phyloP scores from a whole-genome alignment of 1,139 yeast species.

The Pichia kudriavzevii region DNA sequence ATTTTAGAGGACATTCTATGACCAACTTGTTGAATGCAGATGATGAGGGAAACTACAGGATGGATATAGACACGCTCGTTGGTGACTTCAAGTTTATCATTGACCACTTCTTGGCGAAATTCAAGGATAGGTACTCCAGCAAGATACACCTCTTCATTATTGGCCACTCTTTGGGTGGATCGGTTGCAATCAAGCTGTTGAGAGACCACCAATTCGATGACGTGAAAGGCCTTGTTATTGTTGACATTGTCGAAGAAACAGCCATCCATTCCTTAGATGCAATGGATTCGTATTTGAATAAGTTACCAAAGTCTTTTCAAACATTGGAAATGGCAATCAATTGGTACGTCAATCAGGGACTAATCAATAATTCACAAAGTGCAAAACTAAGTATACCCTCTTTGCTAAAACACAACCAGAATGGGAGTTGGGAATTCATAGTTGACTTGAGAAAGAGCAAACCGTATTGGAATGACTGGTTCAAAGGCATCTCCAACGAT shows the following conservation, averaged over 20 bases:
- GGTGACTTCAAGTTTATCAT: constrained; percentile 50
- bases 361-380: constrained; percentile 51
- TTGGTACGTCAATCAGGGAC: constrained; percentile 60
- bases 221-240: constrained; percentile 59
- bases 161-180: constrained; percentile 93
- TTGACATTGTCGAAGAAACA: constrained; percentile 92
- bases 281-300: constrained; percentile 57
- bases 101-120: constrained; percentile 28
- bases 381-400: constrained; percentile 78
- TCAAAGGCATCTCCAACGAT: constrained; percentile 54
- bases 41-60: constrained; percentile 22
- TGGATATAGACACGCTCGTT: constrained; percentile 44
- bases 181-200: constrained; percentile 56
- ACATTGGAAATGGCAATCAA: constrained; percentile 56
- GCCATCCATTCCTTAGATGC: constrained; percentile 62
- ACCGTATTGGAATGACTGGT: constrained; percentile 80
- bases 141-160: constrained; percentile 41
- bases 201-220: constrained; percentile 12
- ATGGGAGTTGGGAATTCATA: constrained; percentile 45
- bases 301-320: constrained; percentile 54
- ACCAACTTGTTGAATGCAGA: constrained; percentile 29
- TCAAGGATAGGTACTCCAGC: constrained; percentile 18
- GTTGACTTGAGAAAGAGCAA: constrained; percentile 55
- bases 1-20: constrained; percentile 78
- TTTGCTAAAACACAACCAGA: constrained; percentile 31